A percentile compares a stretch with the other conserved stretches of the same genome.
phyloP scores from a whole-genome alignment of 139 green algal species.

The Asterochloris sp. region DNA sequence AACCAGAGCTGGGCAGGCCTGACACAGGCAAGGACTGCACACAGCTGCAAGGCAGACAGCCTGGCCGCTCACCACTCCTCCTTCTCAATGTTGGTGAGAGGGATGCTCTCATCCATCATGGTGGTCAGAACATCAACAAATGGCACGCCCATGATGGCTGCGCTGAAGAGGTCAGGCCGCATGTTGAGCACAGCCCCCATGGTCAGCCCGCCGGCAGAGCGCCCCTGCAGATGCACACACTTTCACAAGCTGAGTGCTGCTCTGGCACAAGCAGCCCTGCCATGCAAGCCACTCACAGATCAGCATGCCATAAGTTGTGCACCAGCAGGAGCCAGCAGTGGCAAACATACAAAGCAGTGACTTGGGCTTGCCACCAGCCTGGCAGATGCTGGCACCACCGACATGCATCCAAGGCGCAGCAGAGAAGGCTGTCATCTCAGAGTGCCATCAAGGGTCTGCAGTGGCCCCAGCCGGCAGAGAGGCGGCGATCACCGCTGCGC shows the following conservation, averaged over 20 bases:
- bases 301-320: background rate
- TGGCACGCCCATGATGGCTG: constrained; percentile 61
- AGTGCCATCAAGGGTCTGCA: no score
- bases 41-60: no score
- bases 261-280: no score
- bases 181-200: constrained; percentile 76
- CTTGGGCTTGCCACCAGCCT: no score
- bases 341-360: no score
- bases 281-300: background rate
- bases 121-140: constrained; percentile 91
- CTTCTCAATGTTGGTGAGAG: constrained; percentile 49
- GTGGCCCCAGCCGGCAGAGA: no score
- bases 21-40: no score
- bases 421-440: no score
- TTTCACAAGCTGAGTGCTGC: background rate
- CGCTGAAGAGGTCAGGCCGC: constrained; percentile 60
- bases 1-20: no score
- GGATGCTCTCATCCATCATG: constrained; percentile 66
- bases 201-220: constrained; percentile 71
- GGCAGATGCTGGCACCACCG: no score
- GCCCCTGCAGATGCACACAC: constrained; percentile 41
- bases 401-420: no score
- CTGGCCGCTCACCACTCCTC: constrained; percentile 60
- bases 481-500: no score
- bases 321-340: background rate